Percentiles rank a stretch among this genome's conserved stretches.
Conservation (phyloP, 2,329 filamentous ascomycete species). For the Exophiala viscosa region DNA sequence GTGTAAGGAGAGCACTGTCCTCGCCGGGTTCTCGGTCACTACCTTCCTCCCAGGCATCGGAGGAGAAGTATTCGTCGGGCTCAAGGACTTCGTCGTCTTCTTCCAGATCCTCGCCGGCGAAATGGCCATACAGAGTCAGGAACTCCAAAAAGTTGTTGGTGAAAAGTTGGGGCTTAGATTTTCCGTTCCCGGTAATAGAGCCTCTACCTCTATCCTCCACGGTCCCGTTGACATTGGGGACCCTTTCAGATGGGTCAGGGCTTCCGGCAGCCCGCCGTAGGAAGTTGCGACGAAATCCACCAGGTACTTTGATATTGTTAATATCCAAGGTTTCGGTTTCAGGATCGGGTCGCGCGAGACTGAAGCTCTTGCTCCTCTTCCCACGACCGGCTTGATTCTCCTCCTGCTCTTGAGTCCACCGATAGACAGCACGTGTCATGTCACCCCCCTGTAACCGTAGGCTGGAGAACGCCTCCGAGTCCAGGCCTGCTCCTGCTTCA, state of each 20-base stretch:
- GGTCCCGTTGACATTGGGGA: constrained; percentile 36
- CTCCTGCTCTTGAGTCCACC: constrained; percentile 89
- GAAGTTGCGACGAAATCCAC: constrained; percentile 89
- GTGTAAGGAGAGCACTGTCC: constrained; percentile 73
- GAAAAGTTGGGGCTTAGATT: constrained; percentile 60
- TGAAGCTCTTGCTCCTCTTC: constrained; percentile 83
- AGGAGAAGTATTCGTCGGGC: constrained; percentile 88
- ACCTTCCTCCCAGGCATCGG: constrained; percentile 62
- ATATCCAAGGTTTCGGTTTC: constrained; percentile 81
- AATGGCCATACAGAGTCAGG: constrained; percentile 90
- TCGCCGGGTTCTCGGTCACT: constrained; percentile 76
- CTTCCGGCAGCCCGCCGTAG: constrained; percentile 71
- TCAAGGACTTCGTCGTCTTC: constrained; percentile 89
- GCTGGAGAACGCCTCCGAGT: constrained; percentile 87
- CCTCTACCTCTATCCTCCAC: constrained; percentile 30
- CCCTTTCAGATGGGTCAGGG: constrained; percentile 48
- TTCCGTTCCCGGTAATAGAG: constrained; percentile 34
- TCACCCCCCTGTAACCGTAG: constrained; percentile 89
- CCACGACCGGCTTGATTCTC: constrained; percentile 56
- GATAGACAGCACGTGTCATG: constrained; percentile 90
- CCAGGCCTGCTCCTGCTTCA: constrained; percentile 36
- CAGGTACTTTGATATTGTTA: constrained; percentile 84
- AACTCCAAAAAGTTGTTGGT: constrained; percentile 96
- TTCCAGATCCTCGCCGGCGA: constrained; percentile 92
- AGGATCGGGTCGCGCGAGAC: constrained; percentile 69